Percentiles rank a stretch among this genome's conserved stretches.
phyloP scores from a whole-genome alignment of 2,329 filamentous ascomycete genomes.

The Curvularia sp. region DNA sequence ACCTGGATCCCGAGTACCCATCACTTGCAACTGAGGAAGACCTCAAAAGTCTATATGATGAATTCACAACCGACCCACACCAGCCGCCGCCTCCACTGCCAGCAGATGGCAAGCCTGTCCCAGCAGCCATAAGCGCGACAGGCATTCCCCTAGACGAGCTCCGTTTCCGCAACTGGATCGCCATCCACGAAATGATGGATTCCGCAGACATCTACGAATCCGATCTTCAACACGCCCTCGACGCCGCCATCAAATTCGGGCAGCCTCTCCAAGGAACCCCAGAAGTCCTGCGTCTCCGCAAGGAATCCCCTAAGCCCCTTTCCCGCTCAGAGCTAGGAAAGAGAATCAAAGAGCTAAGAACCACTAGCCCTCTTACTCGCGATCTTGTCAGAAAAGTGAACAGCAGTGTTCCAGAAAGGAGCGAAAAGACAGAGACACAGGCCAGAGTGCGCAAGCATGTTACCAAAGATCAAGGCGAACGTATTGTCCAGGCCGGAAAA shows the following conservation, averaged over 20 bases:
- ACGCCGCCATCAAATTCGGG: constrained; percentile 22
- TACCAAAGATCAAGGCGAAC: constrained; percentile 8
- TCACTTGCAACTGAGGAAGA: constrained; percentile 35
- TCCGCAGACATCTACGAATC: constrained; percentile 42
- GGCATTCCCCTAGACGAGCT: constrained; percentile 55
- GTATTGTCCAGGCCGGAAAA: background rate
- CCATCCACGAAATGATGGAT: constrained; percentile 55
- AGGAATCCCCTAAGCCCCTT: background rate
- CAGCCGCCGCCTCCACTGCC: constrained; percentile 34
- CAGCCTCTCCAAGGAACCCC: constrained; percentile 12
- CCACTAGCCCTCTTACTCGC: background rate
- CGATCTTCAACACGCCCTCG: constrained; percentile 7
- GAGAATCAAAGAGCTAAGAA: constrained; percentile 17
- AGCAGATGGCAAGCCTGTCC: constrained; percentile 11
- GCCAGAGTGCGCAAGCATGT: constrained; percentile 17
- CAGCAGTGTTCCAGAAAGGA: background rate
- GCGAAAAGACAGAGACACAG: background rate
- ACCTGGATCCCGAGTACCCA: constrained; percentile 36
- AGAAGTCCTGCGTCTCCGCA: constrained; percentile 11
- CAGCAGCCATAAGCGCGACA: constrained; percentile 38
- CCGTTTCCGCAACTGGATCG: constrained; percentile 59
- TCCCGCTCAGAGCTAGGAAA: constrained; percentile 3
- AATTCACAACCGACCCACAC: constrained; percentile 52
- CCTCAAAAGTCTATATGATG: constrained; percentile 53
- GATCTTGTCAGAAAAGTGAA: constrained; percentile 12